A percentile compares a stretch with the other conserved stretches of the same genome.
These are phyloP conservation scores for Capsicum chinense DNA, from an alignment of 257 asterid genomes.

Conservation along the genomic window DNA sequence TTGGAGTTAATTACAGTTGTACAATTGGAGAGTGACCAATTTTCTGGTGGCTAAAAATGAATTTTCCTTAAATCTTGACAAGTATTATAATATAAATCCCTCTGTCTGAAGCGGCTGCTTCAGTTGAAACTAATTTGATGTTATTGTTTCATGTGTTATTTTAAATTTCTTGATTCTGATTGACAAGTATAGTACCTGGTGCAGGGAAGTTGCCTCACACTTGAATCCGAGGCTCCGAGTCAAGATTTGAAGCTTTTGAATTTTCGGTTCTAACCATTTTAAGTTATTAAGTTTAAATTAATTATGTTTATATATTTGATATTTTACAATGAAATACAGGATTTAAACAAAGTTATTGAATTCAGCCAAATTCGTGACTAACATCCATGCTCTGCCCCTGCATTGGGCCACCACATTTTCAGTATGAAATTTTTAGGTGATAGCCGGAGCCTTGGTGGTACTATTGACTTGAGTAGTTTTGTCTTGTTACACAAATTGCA, in stretches of 20 bases:
- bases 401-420: background rate
- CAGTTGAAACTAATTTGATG: background rate
- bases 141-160: background rate
- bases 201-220: background rate
- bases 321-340: background rate
- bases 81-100: background rate
- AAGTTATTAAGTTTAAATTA: background rate
- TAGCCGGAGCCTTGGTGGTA: background rate
- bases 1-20: background rate
- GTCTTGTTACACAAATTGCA: constrained; percentile 2
- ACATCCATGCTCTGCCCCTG: background rate
- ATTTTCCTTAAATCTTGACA: background rate
- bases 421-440: background rate
- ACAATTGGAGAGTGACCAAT: background rate
- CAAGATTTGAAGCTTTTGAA: background rate
- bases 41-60: constrained; percentile 13
- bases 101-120: background rate
- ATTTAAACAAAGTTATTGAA: background rate
- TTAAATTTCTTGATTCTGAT: background rate
- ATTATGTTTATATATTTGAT: background rate
- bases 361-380: background rate
- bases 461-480: background rate
- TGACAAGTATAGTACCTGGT: background rate
- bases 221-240: background rate
- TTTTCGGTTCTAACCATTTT: background rate